A percentile compares a stretch with the other conserved stretches of the same genome.
Evolutionary conservation across 2,329 filamentous ascomycete species (phyloP).

Genomic region (Hypoxylon sp.): DNA sequence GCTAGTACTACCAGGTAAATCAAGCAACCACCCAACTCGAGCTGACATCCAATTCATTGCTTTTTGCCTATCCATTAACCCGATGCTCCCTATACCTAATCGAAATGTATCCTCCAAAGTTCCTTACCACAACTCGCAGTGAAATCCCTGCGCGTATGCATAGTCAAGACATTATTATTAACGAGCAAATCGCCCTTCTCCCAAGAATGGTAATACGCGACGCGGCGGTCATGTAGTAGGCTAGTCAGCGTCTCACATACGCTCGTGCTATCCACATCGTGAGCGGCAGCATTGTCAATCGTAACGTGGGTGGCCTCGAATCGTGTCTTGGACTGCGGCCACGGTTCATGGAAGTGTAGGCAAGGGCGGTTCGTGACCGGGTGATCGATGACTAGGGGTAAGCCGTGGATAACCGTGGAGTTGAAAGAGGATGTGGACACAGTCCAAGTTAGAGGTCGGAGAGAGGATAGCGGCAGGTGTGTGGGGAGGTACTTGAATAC

Average conservation of each 20-base stretch:
- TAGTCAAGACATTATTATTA: slow-evolving; percentile 65
- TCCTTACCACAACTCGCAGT: slow-evolving; percentile 61
- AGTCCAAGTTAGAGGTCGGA: slow-evolving; percentile 63
- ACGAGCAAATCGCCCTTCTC: slow-evolving; percentile 69
- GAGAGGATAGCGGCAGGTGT: slow-evolving; percentile 55
- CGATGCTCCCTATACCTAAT: slow-evolving; percentile 56
- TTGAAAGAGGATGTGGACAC: slow-evolving; percentile 66
- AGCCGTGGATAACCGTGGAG: slow-evolving; percentile 58
- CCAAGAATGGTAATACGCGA: slow-evolving; percentile 67
- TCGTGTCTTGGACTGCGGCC: slow-evolving; percentile 66
- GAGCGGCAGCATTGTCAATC: slow-evolving; percentile 57
- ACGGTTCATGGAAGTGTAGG: slow-evolving; percentile 69
- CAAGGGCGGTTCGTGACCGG: slow-evolving; percentile 63
- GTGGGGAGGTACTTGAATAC: slow-evolving; percentile 64
- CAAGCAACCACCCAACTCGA: no score
- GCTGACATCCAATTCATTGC: background rate
- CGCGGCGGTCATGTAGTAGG: slow-evolving; percentile 65
- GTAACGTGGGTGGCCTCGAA: slow-evolving; percentile 64
- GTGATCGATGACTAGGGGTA: slow-evolving; percentile 63
- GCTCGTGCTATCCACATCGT: slow-evolving; percentile 38
- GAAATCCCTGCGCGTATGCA: slow-evolving; percentile 67
- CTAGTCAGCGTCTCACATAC: slow-evolving; percentile 60
- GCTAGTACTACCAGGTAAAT: background rate
- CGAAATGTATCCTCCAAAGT: slow-evolving; percentile 67
- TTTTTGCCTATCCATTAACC: background rate